Evolutionary conservation across 2,329 filamentous ascomycete genomes (phyloP).

Genomic region (Epichloe elymi): DNA sequence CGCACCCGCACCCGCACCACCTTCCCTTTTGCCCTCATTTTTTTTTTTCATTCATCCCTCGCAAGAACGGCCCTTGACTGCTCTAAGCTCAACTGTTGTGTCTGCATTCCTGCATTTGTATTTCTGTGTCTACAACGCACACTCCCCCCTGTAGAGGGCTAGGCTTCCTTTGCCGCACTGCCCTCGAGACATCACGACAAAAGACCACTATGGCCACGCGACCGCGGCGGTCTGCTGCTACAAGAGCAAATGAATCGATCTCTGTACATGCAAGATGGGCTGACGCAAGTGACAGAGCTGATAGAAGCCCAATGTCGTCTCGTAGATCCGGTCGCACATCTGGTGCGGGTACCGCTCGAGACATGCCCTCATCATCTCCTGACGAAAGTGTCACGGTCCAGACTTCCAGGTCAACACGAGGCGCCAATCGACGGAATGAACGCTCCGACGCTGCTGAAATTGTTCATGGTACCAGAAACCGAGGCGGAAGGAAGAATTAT

Average conservation of each 20-base stretch:
- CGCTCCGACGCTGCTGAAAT: conserved; percentile 33
- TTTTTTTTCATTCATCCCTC: neutral
- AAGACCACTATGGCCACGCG: conserved; percentile 30
- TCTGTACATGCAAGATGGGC: conserved; percentile 28
- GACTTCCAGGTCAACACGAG: conserved; percentile 35
- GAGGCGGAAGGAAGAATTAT: conserved; percentile 45
- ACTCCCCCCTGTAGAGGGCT: neutral
- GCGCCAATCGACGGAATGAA: conserved; percentile 23
- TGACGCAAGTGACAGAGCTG: conserved; percentile 24
- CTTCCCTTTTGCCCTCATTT: neutral
- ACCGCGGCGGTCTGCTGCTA: conserved; percentile 31
- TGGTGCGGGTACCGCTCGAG: conserved; percentile 29
- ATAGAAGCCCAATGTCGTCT: conserved; percentile 34
- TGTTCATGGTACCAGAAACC: conserved; percentile 36
- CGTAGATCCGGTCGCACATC: conserved; percentile 36
- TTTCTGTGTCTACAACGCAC: neutral
- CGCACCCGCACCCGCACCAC: no score
- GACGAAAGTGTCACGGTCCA: conserved; percentile 39
- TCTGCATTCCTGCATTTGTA: neutral
- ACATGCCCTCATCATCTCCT: conserved; percentile 33
- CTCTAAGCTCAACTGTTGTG: neutral
- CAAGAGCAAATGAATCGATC: conserved; percentile 29
- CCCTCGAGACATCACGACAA: neutral
- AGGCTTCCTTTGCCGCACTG: neutral
- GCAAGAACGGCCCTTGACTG: neutral